Base-by-base conservation (phyloP, 1,284 basidiomycete species). In the Boletus calvinii region DNA sequence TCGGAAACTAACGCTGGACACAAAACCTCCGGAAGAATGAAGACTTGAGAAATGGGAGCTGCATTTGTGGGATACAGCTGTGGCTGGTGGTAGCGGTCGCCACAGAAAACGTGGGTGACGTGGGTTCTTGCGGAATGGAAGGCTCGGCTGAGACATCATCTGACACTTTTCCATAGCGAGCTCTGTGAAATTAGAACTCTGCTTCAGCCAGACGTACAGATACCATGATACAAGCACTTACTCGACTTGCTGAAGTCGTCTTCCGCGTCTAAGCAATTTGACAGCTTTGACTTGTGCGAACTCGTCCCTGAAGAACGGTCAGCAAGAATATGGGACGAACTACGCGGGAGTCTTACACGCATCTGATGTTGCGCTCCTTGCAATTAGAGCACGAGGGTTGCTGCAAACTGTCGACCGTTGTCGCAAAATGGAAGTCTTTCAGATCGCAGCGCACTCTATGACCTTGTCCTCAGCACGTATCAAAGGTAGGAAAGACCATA, bases 211-310 rank as follows among this genome's bases (percentile, higher is more conserved):
- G 39, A 52, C 38, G 48, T 15, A 36, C n/a, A 52, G 36, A 30
- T 49, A 18, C 20, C 38, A 45, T 6, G 49, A 55, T 34, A 45
- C 20, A 32, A 52, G 52, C 12, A 71, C 81, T 48, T 58, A 82
- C 81, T 87, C 85, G 62, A 92, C 90, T 72, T 93, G 88, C 58
- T 92, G 90, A 13, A 94, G 78, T 29, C 92, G 80, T 50, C 92
- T 82, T 22, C 92, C 92, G 38, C 91, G 83, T 48, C 92, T 76
- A 15, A 94, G 79, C 34, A 91, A 74, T 71, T 94, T 94, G 51
- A 90, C 90, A 3, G 90, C 87, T 65, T 93, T 94, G 46, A 92
- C 82, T 58, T 92, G 87, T 13, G 90, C 89, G 62, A 90, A 94
- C 66, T 90, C 91, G 67, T 94, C 92, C 26, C 91, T 94, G 46